These are phyloP conservation scores for Fraxinus sp. DNA, from an alignment of 305 asterid genomes.

Conservation along the genomic window DNA sequence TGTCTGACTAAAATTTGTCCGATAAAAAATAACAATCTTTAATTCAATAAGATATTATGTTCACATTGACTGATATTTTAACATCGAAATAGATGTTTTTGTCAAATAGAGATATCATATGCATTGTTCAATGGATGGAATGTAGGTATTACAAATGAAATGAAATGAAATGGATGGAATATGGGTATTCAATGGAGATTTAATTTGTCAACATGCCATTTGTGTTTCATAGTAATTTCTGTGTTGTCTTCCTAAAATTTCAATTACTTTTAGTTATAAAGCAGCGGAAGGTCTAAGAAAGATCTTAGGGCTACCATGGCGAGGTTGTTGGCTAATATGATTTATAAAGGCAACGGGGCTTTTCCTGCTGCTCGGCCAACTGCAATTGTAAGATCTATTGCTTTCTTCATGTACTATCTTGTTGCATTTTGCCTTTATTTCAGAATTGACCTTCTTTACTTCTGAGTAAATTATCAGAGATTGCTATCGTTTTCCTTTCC, in stretches of 20 bases:
- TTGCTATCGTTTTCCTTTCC: not conserved
- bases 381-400: conserved; percentile 39
- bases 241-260: not conserved
- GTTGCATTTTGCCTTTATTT: conserved; percentile 11
- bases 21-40: no score
- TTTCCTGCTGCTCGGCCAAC: conserved; percentile 48
- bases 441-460: not conserved
- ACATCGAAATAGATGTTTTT: no score
- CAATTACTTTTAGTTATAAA: not conserved
- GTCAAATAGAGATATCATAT: no score
- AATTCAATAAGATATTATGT: no score
- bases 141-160: no score
- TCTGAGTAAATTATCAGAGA: not conserved
- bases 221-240: not conserved
- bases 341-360: conserved; percentile 44
- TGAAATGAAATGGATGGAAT: no score
- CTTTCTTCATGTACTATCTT: not conserved
- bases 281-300: conserved; percentile 20
- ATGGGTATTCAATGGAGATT: no score
- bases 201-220: not conserved
- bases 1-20: no score
- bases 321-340: conserved; percentile 54
- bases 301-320: conserved; percentile 40
- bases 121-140: no score
- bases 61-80: no score